Evolutionary conservation across 805 yeast genomes (phyloP).

Genomic region (Candida dendrica): DNA sequence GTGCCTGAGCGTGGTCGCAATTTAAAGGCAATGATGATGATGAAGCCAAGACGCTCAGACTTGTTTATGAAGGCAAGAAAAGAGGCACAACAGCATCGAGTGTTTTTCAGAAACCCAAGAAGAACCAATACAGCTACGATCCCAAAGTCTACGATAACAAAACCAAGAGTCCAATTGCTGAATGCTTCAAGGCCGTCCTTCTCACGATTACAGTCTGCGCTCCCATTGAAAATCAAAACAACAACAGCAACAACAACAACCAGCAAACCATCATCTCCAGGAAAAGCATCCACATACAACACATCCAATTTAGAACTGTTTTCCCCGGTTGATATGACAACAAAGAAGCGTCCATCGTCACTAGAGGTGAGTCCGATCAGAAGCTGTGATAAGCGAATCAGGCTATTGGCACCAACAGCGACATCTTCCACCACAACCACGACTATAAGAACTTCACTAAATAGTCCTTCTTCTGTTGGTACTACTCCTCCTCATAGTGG

Average conservation of each 20-base stretch:
- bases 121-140: not conserved
- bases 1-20: not conserved
- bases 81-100: conserved; percentile 13
- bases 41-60: conserved; percentile 11
- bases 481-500: too few species aligned
- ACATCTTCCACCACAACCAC: not conserved
- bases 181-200: not conserved
- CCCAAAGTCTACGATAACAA: not conserved
- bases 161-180: not conserved
- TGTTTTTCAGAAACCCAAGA: conserved; percentile 15
- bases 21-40: not conserved
- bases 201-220: not conserved
- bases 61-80: conserved; percentile 17
- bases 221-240: not conserved
- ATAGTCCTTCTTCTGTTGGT: too few species aligned
- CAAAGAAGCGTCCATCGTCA: too few species aligned
- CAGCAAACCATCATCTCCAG: too few species aligned
- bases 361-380: not conserved
- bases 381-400: not conserved
- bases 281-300: too few species aligned
- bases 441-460: not conserved
- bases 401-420: not conserved
- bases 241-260: too few species aligned
- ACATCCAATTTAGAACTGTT: too few species aligned
- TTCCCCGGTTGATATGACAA: too few species aligned